Base-by-base conservation (phyloP, 2,329 filamentous ascomycete genomes). In the Neospermospora avenae region DNA sequence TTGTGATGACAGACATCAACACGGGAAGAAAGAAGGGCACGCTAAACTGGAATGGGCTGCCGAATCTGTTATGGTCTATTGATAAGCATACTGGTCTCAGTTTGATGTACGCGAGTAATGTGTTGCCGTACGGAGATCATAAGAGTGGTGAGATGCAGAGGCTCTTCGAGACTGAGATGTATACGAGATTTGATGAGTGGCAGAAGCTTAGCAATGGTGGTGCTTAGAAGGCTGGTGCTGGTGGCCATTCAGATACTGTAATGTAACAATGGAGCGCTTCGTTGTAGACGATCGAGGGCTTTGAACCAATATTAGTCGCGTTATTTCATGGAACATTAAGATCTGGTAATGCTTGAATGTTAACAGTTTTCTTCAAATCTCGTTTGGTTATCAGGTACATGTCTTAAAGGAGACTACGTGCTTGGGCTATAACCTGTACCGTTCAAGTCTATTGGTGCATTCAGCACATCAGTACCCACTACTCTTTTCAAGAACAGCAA, bases 1-100 rank as follows among this genome's bases (percentile, higher is more conserved):
- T 80, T n/a, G 70, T 77, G 4, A 68, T 74, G 48, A 71, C 73
- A 5, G 68, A 76, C 20, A 68, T 70, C 37, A 73, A 74, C 3
- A 70, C 67, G 2, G 68, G 74, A 46, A 71, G 76, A 51, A 74
- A 70, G 60, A 72, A 69, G 22, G 75, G 76, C 0, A 75, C 75
- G 3, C 31, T 80, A 65, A 69, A 69, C 20, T 81, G 79, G 79
- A 72, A 74, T 48, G 79, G 78, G 0, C 70, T 78, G 57, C 69
- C 75, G 16, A 81, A 81, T 67, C 66, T 77, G 11, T 73, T 75
- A 24, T 81, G 79, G 79, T 74, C 75, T 55, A 68, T 79, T 66
- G 72, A 74, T 67, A 60, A 74, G 1, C 64, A 73, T 25, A 70
- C 73, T 3, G 77, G 75, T 1, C 25, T 81, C 14, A 74, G 71